These are phyloP conservation scores for Stephania yunnanensis DNA, from an alignment of 164 flowering plant species.

Conservation along the genomic window DNA sequence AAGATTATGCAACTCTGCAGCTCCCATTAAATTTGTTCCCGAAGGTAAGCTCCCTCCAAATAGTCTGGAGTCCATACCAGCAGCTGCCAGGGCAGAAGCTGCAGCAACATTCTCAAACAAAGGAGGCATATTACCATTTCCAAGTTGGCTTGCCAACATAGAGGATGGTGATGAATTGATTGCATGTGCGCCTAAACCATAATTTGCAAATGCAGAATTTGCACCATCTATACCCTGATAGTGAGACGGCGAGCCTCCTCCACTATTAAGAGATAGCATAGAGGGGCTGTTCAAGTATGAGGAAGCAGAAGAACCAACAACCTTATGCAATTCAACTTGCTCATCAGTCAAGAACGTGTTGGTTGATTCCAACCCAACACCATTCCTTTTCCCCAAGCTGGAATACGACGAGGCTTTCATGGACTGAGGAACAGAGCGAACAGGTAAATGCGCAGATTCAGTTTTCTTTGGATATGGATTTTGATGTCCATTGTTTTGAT, in stretches of 20 bases:
- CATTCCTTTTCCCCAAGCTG: conserved; percentile 31
- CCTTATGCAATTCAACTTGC: conserved; percentile 29
- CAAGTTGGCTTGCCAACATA: conserved; percentile 50
- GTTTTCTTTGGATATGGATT: conserved; percentile 35
- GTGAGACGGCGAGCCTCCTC: conserved; percentile 45
- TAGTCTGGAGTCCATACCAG: conserved; percentile 47
- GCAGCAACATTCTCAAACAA: conserved; percentile 54
- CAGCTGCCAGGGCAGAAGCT: conserved; percentile 48
- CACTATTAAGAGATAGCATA: conserved; percentile 24
- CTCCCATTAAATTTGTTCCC: conserved; percentile 46
- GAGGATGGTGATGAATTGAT: conserved; percentile 53
- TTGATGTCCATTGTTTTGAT: conserved; percentile 36
- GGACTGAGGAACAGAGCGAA: conserved; percentile 28
- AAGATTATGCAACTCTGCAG: conserved; percentile 47
- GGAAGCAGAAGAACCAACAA: conserved; percentile 24
- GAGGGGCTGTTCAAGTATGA: conserved; percentile 37
- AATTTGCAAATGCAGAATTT: conserved; percentile 40
- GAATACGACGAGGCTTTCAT: conserved; percentile 25
- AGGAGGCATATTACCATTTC: conserved; percentile 47
- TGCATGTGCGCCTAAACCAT: conserved; percentile 45
- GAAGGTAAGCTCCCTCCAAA: conserved; percentile 47
- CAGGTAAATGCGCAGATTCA: conserved; percentile 27
- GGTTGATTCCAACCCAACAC: conserved; percentile 24
- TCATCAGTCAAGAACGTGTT: conserved; percentile 26
- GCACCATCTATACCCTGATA: conserved; percentile 36